These are phyloP conservation scores for Cornus suecica DNA, from an alignment of 148 eudicot species.

Conservation along the genomic window DNA sequence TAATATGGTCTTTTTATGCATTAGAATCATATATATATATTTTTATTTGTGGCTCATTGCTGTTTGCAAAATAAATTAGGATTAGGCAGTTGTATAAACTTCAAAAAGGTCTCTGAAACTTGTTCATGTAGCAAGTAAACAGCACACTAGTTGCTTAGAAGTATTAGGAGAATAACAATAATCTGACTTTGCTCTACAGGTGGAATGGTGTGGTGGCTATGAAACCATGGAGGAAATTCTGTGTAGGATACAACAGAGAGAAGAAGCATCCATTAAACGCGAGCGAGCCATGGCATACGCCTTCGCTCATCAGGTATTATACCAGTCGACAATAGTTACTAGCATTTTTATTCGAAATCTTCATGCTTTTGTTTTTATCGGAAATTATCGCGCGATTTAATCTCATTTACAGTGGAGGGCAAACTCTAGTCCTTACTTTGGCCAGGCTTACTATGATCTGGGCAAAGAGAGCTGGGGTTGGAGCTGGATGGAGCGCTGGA, in stretches of 20 bases:
- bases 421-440: slow-evolving; percentile 18
- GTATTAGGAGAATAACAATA: background rate
- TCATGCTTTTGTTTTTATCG: background rate
- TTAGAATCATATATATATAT: too few relatives aligned
- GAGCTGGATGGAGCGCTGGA: slow-evolving; percentile 40
- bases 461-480: slow-evolving; percentile 30
- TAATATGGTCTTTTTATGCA: too few relatives aligned
- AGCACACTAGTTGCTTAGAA: background rate
- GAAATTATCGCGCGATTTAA: background rate
- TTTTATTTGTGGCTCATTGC: background rate
- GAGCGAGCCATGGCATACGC: slow-evolving; percentile 43
- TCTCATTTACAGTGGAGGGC: slow-evolving; percentile 30
- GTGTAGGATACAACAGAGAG: slow-evolving; percentile 29
- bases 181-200: slow-evolving; percentile 11
- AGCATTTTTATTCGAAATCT: background rate
- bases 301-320: slow-evolving; percentile 34
- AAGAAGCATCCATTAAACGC: slow-evolving; percentile 31
- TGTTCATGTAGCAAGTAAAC: background rate
- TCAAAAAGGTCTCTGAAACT: background rate
- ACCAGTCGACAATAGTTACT: background rate
- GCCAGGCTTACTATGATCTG: slow-evolving; percentile 22
- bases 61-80: background rate
- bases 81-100: background rate
- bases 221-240: slow-evolving; percentile 30
- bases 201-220: slow-evolving; percentile 32